Conservation (phyloP, 1,284 basidiomycete species). For the Ceratorhiza oryzae-sativae region DNA sequence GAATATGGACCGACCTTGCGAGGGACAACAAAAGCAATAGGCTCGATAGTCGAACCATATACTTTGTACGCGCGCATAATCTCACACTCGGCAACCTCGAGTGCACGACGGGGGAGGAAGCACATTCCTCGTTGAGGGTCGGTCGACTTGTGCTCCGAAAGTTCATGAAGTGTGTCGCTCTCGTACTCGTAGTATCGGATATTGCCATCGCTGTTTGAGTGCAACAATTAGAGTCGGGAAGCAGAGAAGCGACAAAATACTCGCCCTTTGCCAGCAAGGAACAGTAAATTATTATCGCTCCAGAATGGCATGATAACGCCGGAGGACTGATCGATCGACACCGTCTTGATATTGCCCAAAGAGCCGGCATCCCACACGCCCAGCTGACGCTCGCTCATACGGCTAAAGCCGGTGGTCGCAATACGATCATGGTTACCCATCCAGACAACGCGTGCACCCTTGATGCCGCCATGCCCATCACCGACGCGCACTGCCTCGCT, state of each 20-base stretch:
- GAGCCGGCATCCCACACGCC: constrained; percentile 84
- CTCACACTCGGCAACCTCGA: constrained; percentile 91
- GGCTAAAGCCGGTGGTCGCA: constrained; percentile 94
- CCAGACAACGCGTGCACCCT: constrained; percentile 90
- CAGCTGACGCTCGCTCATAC: constrained; percentile 92
- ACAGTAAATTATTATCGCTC: constrained; percentile 92
- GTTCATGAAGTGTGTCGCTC: constrained; percentile 78
- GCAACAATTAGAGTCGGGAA: constrained; percentile 43
- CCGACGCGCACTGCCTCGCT: constrained; percentile 78
- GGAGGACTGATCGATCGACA: constrained; percentile 83
- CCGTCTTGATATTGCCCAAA: constrained; percentile 76
- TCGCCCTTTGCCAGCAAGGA: constrained; percentile 87
- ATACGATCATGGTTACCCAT: constrained; percentile 89
- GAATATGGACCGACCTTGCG: constrained; percentile 67
- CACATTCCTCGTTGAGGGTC: constrained; percentile 97
- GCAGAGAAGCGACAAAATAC: constrained; percentile 43
- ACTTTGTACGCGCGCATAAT: constrained; percentile 97
- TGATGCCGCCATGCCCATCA: constrained; percentile 93
- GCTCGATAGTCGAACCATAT: constrained; percentile 76
- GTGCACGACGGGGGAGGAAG: constrained; percentile 89
- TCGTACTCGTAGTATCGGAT: constrained; percentile 97
- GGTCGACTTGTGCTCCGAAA: constrained; percentile 88
- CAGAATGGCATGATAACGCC: constrained; percentile 99
- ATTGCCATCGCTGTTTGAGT: constrained; percentile 79
- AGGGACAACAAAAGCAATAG: constrained; percentile 93